Evolutionary conservation across 2,329 filamentous ascomycete species (phyloP), one percentile per base, ranked within the genome.

Genomic region (Neonectria faginata): DNA sequence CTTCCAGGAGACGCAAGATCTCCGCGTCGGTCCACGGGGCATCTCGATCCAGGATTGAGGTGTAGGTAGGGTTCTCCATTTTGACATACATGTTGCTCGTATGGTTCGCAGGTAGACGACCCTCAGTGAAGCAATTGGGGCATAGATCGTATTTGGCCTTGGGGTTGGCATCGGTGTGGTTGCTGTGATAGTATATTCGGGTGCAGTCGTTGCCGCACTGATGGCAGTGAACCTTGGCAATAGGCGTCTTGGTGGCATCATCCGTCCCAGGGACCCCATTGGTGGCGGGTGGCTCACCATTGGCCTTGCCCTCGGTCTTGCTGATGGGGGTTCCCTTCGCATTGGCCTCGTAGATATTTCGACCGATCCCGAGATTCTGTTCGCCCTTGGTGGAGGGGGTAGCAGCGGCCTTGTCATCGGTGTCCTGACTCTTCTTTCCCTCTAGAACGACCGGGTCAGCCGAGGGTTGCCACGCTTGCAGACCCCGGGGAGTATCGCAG

Each of bases 381-480:
- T 97, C 94, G 33, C 88, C 85, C 81, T 97, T 97, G 61, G 86
- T 83, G 6, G 86, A 85, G 4, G 90, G 85, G 11, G 87, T 86
- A 8, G 91, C 87, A 44, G 84, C 87, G 1, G 91, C 91, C 75
- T 90, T 90, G 63, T 79, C 82, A n/a, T 97, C 94, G 0, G 94
- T 97, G 53, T 91, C 87, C 56, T 79, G 79, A 67, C 80, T 86
- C 70, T 84, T 85, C 76, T 88, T 89, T 59, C 88, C 88, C 67
- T 89, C 83, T n/a, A 85, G 76, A 5, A 90, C 83, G 44, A 89
- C 80, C 7, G 93, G 89, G 72, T 93, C 92, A 1, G 94, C 90
- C 18, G 92, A 92, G 18, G 96, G 96, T 77, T 99, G 96, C 88
- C 95, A 97, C 25, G 95, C 92, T 78, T 98, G 95, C 56, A 99